Base-by-base conservation (phyloP, 352 stramenopile species). In the Plasmopara muralis region DNA sequence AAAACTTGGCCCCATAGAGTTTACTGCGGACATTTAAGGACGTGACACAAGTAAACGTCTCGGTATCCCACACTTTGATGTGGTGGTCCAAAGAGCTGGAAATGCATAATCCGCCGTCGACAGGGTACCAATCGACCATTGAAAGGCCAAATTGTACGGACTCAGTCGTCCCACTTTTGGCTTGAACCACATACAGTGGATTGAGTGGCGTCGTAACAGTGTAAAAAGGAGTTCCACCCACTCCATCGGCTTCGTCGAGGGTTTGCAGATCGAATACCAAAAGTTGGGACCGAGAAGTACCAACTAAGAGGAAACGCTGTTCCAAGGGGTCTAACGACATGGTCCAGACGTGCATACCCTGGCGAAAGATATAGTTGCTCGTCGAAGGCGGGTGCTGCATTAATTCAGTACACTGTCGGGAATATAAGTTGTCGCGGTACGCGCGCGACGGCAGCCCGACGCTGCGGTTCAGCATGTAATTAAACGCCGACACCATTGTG, bases 91-190 rank as follows among this genome's bases (percentile, higher is more conserved):
- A 64, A 0, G 71, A 77, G n/a, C 72, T 80, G 7, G 82, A 78
- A 16, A 95, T 70, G 43, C 88, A 93, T 15, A 96, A 50, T 0
- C 86, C 86, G 4, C 63, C 79, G 55, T 96, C 86, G 5, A 92
- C 64, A 0, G 85, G 83, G 53, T 91, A 95, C 85, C 85, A 95
- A 39, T 89, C 74, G n/a, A 95, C 76, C 40, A 70, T 68, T 15
- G 82, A 82, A 30, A 95, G 63, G 37, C 82, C 82, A n/a, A 75
- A 80, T 40, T 77, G 73, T 28, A 82, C 42, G 4, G 48, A 43
- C 28, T 59, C 38, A 4, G 45, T 20, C 40, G 10, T 46, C 34
- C 50, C 14, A 0, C 35, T 43, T 48, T 48, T 66, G 6, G 69
- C 62, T 40, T 41, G 29, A 14, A 50, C 55, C n/a, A 35, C 39